Percentiles rank a stretch among this genome's conserved stretches.
Conservation (phyloP, 768 basidiomycete genomes). For the Leucocoprinus birnbaumii region DNA sequence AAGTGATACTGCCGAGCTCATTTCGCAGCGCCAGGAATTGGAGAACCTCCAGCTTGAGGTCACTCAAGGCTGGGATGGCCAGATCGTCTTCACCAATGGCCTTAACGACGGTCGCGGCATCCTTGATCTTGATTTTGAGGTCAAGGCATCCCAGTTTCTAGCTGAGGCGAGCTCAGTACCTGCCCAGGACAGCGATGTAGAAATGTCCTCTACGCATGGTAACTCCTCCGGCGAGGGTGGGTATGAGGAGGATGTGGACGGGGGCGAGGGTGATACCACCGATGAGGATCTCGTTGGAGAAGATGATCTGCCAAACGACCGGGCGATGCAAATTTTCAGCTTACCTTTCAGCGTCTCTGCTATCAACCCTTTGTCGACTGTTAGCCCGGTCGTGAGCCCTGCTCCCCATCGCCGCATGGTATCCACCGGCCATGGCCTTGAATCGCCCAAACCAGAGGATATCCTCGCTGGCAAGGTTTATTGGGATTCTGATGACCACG, state of each 20-base stretch:
- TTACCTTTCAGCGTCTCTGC: conserved; percentile 61
- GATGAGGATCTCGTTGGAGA: conserved; percentile 83
- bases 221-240: conserved; percentile 43
- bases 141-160: conserved; percentile 48
- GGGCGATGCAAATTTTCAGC: conserved; percentile 69
- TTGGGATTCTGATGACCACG: conserved; percentile 46
- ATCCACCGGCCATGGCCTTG: conserved; percentile 14
- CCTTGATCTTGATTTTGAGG: conserved; percentile 71
- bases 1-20: conserved; percentile 23
- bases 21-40: conserved; percentile 26
- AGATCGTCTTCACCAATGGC: conserved; percentile 69
- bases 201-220: conserved; percentile 28
- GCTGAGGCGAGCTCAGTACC: conserved; percentile 47
- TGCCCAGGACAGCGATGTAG: conserved; percentile 46
- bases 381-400: conserved; percentile 55
- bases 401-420: conserved; percentile 24
- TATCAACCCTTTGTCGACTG: conserved; percentile 75
- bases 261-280: conserved; percentile 72
- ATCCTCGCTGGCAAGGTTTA: conserved; percentile 63
- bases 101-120: conserved; percentile 51
- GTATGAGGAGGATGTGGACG: conserved; percentile 46
- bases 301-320: conserved; percentile 69
- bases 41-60: conserved; percentile 60
- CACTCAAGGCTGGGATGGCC: conserved; percentile 73
- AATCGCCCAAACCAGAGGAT: conserved; percentile 59